Evolutionary conservation across 805 yeast genomes (phyloP).

Genomic region (Sugiyamaella americana): DNA sequence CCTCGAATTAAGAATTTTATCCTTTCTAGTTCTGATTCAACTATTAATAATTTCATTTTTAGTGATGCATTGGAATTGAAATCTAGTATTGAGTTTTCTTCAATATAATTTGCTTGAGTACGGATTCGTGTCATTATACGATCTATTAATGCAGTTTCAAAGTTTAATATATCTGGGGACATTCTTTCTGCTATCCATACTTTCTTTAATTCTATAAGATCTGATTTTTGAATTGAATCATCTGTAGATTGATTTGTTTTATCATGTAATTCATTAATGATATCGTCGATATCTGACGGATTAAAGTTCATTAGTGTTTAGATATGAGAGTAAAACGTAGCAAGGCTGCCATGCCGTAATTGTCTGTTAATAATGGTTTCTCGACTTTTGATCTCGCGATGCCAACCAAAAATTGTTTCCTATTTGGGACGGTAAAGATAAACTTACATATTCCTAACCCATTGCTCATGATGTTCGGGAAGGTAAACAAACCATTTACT

Average conservation of each 20-base stretch:
- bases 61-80: slow-evolving; percentile 48
- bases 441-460: too few relatives aligned
- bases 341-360: too few relatives aligned
- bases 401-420: too few relatives aligned
- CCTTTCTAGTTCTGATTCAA: slow-evolving; percentile 89
- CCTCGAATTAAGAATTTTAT: slow-evolving; percentile 74
- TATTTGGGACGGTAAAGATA: too few relatives aligned
- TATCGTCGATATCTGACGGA: slow-evolving; percentile 18
- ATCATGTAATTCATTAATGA: slow-evolving; percentile 17
- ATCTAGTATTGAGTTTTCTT: slow-evolving; percentile 69
- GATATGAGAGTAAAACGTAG: too few relatives aligned
- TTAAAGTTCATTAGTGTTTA: too few relatives aligned
- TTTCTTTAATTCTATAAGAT: slow-evolving; percentile 43
- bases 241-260: neutral
- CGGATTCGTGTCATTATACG: slow-evolving; percentile 55
- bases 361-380: too few relatives aligned
- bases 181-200: slow-evolving; percentile 82
- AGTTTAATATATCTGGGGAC: slow-evolving; percentile 81
- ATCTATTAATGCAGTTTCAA: slow-evolving; percentile 54
- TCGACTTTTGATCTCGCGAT: too few relatives aligned
- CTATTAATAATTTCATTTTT: slow-evolving; percentile 72
- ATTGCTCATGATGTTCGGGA: too few relatives aligned
- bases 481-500: too few relatives aligned
- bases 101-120: slow-evolving; percentile 41
- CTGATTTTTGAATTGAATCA: slow-evolving; percentile 55